These are phyloP conservation scores for Phytopythium ostracodes DNA, from an alignment of 352 stramenopile species.

Conservation along the genomic window DNA sequence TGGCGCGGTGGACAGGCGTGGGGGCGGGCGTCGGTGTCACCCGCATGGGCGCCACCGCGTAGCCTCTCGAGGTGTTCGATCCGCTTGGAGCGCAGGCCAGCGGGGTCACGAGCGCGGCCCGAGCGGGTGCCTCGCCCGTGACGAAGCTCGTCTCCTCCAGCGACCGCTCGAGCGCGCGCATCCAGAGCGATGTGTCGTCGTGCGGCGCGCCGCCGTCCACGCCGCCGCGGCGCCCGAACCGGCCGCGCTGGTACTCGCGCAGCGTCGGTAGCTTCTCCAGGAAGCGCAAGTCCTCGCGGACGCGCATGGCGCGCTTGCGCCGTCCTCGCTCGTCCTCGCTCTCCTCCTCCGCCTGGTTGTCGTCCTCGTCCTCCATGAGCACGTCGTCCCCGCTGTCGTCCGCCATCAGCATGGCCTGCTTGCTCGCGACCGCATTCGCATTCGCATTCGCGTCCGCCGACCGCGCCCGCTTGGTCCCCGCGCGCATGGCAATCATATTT, in stretches of 20 bases:
- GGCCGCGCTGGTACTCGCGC: slow-evolving; percentile 51
- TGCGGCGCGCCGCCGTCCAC: slow-evolving; percentile 49
- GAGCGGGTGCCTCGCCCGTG: slow-evolving; percentile 29
- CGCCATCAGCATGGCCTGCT: neutral
- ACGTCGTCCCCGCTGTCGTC: slow-evolving; percentile 4
- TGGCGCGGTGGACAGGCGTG: slow-evolving; percentile 2
- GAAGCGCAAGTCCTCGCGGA: slow-evolving; percentile 53
- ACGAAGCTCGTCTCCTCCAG: slow-evolving; percentile 74
- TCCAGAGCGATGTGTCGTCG: slow-evolving; percentile 32
- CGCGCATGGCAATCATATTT: slow-evolving; percentile 9
- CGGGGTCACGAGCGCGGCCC: slow-evolving; percentile 36
- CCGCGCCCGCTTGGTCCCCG: slow-evolving; percentile 18
- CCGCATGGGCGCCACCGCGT: slow-evolving; percentile 4
- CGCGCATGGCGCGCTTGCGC: slow-evolving; percentile 57
- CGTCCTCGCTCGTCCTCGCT: slow-evolving; percentile 6
- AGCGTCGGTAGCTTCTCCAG: slow-evolving; percentile 65
- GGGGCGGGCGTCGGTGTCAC: slow-evolving; percentile 16
- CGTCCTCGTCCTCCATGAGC: slow-evolving; percentile 15
- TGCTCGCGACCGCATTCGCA: neutral
- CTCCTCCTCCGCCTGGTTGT: slow-evolving; percentile 1
- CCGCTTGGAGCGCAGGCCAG: neutral
- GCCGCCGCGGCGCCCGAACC: slow-evolving; percentile 52
- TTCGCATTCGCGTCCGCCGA: neutral
- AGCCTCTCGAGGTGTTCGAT: neutral
- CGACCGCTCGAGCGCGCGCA: slow-evolving; percentile 58